phyloP scores from a whole-genome alignment of 345 rosid species.

The Schrenkiella parvula region DNA sequence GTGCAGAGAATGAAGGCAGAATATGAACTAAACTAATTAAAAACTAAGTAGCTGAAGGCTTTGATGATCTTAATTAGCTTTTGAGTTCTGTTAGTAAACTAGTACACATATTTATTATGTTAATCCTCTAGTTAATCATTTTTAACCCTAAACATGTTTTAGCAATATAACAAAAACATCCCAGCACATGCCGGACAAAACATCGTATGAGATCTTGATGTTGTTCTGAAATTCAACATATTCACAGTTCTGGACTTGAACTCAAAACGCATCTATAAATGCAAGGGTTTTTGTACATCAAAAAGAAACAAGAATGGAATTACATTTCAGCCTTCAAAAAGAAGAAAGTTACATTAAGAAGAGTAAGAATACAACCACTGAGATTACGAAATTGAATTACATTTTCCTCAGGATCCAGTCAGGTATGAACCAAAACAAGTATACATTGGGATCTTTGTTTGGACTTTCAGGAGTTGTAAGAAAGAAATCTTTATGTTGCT shows the following conservation, averaged over 20 bases:
- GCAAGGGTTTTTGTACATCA: not conserved
- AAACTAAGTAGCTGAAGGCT: not conserved
- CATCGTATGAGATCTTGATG: not conserved
- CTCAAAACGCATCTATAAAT: not conserved
- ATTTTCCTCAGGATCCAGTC: not conserved
- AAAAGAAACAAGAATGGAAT: slow-evolving; percentile 2
- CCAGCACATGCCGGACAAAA: not conserved
- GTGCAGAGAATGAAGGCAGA: not conserved
- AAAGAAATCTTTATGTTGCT: slow-evolving; percentile 37
- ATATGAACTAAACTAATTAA: not conserved
- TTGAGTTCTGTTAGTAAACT: not conserved
- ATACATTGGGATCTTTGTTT: slow-evolving; percentile 2
- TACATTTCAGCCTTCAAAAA: not conserved
- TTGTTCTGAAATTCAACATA: not conserved
- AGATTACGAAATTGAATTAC: not conserved
- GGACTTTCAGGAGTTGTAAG: not conserved
- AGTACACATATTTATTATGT: not conserved
- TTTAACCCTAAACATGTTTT: not conserved
- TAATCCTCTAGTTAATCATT: not conserved
- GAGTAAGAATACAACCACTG: not conserved
- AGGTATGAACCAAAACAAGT: slow-evolving; percentile 14
- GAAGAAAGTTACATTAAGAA: slow-evolving; percentile 15
- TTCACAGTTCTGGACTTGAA: not conserved
- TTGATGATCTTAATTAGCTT: not conserved
- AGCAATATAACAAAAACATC: not conserved